Evolutionary conservation across 2,329 filamentous ascomycete species (phyloP).

Genomic region (Botrytis elliptica): DNA sequence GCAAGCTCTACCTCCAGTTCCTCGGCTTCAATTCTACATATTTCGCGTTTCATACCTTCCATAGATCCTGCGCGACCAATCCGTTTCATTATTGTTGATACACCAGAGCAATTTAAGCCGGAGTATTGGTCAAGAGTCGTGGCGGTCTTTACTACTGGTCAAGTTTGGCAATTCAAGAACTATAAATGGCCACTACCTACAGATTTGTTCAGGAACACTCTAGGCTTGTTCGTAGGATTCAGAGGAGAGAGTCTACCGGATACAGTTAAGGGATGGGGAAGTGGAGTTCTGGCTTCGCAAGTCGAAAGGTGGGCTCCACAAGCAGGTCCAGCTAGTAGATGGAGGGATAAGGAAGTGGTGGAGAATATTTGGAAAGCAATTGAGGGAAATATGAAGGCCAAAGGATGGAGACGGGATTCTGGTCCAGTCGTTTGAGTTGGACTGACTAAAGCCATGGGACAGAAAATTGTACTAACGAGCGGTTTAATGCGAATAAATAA

Average conservation of each 20-base stretch:
- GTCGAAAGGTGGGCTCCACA: slow-evolving; percentile 80
- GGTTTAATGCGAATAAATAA: slow-evolving; percentile 4
- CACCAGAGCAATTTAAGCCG: slow-evolving; percentile 90
- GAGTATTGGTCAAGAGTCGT: slow-evolving; percentile 97
- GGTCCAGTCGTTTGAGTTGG: slow-evolving; percentile 46
- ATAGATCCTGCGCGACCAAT: slow-evolving; percentile 71
- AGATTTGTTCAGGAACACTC: slow-evolving; percentile 85
- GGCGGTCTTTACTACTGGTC: slow-evolving; percentile 94
- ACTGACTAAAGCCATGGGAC: not conserved
- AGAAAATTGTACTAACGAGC: slow-evolving; percentile 3
- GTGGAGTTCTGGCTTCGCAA: slow-evolving; percentile 73
- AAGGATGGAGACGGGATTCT: slow-evolving; percentile 76
- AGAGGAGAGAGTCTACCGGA: slow-evolving; percentile 77
- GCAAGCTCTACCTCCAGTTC: slow-evolving; percentile 59
- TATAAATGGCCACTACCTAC: slow-evolving; percentile 93
- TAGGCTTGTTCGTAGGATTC: slow-evolving; percentile 90
- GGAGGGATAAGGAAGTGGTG: slow-evolving; percentile 89
- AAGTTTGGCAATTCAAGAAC: slow-evolving; percentile 97
- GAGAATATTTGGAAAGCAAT: slow-evolving; percentile 90
- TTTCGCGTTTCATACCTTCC: slow-evolving; percentile 71
- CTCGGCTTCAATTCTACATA: slow-evolving; percentile 77
- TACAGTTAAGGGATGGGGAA: slow-evolving; percentile 79
- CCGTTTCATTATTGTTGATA: slow-evolving; percentile 94
- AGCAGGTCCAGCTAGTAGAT: slow-evolving; percentile 49
- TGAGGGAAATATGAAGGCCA: slow-evolving; percentile 81